Evolutionary conservation across 2,329 filamentous ascomycete genomes (phyloP).

Genomic region (Raffaelea ambrosiae): DNA sequence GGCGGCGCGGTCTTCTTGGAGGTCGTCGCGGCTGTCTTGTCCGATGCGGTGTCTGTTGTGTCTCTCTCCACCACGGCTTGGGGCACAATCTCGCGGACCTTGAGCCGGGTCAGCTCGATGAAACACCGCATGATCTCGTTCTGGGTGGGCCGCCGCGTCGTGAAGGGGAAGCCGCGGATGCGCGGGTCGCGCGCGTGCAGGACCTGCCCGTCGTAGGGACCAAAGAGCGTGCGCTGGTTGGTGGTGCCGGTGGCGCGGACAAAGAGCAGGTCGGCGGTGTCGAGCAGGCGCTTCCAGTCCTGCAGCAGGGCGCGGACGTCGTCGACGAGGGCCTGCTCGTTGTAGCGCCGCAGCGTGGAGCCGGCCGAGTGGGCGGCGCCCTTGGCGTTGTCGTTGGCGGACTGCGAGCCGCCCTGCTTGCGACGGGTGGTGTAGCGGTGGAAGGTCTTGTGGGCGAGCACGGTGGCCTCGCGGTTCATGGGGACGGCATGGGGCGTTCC

Average conservation of each 20-base stretch:
- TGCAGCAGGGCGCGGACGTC: slow-evolving; percentile 74
- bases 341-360: slow-evolving; percentile 81
- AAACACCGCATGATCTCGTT: slow-evolving; percentile 92
- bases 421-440: slow-evolving; percentile 93
- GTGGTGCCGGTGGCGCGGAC: slow-evolving; percentile 80
- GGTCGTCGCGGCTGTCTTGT: slow-evolving; percentile 34
- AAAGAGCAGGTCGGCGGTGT: slow-evolving; percentile 78
- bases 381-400: slow-evolving; percentile 88
- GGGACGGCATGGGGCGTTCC: slow-evolving; percentile 61
- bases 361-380: slow-evolving; percentile 91
- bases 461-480: slow-evolving; percentile 75
- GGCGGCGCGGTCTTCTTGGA: slow-evolving; percentile 41
- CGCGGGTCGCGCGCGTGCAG: slow-evolving; percentile 70
- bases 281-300: slow-evolving; percentile 81
- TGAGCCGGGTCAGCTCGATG: slow-evolving; percentile 84
- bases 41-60: too few species aligned
- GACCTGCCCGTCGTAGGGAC: slow-evolving; percentile 83
- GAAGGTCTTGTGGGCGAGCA: slow-evolving; percentile 94
- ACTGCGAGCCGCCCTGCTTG: slow-evolving; percentile 94
- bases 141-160: slow-evolving; percentile 82
- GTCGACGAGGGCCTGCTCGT: slow-evolving; percentile 81
- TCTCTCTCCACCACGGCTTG: slow-evolving; percentile 25
- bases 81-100: slow-evolving; percentile 71
- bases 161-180: slow-evolving; percentile 86
- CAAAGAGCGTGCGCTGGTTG: slow-evolving; percentile 81